Evolutionary conservation across 176 grass and related monocot species (phyloP).

Genomic region (Paspalum notatum): DNA sequence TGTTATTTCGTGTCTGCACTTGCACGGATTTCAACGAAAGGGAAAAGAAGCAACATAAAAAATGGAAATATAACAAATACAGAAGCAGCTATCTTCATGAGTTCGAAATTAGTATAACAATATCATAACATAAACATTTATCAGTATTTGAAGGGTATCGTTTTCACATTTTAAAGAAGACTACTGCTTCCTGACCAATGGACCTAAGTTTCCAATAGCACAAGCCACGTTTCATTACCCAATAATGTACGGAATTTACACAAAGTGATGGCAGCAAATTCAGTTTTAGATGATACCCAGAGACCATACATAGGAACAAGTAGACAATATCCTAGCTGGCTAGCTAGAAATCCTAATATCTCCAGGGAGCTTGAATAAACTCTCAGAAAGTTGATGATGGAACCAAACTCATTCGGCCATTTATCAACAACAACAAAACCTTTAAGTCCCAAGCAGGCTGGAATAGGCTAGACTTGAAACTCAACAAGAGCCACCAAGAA

Average conservation of each 20-base stretch:
- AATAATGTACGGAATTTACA: background rate
- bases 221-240: background rate
- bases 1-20: background rate
- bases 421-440: no score
- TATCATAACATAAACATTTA: background rate
- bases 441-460: no score
- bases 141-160: background rate
- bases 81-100: background rate
- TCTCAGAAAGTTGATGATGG: background rate
- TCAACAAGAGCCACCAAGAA: no score
- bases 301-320: background rate
- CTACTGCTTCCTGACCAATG: background rate
- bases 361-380: background rate
- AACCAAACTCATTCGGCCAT: background rate
- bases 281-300: background rate
- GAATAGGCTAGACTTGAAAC: no score
- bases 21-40: background rate
- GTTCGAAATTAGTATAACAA: background rate
- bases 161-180: background rate
- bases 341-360: slow-evolving; percentile 27
- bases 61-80: background rate
- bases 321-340: slow-evolving; percentile 7
- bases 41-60: background rate
- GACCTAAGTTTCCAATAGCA: slow-evolving; percentile 5
- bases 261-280: slow-evolving; percentile 16